Evolutionary conservation across 2,329 filamentous ascomycete genomes (phyloP).

Genomic region (Aspergillus sp.): DNA sequence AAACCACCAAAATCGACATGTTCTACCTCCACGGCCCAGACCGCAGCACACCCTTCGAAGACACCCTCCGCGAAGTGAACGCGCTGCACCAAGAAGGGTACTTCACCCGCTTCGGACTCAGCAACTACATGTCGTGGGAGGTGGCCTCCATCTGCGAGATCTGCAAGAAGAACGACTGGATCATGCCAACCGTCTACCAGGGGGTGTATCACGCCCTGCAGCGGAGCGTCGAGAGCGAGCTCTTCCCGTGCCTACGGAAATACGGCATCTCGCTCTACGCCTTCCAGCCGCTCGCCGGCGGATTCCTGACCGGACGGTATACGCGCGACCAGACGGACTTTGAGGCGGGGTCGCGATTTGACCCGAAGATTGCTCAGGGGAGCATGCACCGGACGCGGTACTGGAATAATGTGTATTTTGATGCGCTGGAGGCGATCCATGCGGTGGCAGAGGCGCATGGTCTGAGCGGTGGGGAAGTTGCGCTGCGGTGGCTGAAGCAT

Average conservation of each 20-base stretch:
- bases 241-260: conserved; percentile 42
- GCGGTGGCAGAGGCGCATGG: conserved; percentile 38
- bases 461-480: conserved; percentile 44
- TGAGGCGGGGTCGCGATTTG: conserved; percentile 13
- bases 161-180: conserved; percentile 42
- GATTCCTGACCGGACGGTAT: conserved; percentile 43
- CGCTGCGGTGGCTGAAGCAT: conserved; percentile 47
- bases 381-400: conserved; percentile 38
- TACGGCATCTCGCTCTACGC: conserved; percentile 43
- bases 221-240: conserved; percentile 40
- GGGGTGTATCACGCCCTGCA: conserved; percentile 43
- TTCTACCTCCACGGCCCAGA: conserved; percentile 53
- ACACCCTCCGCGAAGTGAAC: conserved; percentile 48
- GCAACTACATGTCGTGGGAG: conserved; percentile 49
- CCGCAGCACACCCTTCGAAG: conserved; percentile 44
- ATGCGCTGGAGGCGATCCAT: conserved; percentile 43
- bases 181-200: conserved; percentile 47
- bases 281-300: conserved; percentile 47
- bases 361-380: conserved; percentile 41
- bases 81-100: conserved; percentile 45
- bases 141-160: conserved; percentile 49
- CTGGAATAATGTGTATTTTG: conserved; percentile 44
- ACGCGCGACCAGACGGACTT: conserved; percentile 22
- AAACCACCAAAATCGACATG: conserved; percentile 42
- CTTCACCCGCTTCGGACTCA: conserved; percentile 46